These are phyloP conservation scores for Ascobolus immersus DNA, from an alignment of 495 filamentous ascomycete species.

Conservation along the genomic window DNA sequence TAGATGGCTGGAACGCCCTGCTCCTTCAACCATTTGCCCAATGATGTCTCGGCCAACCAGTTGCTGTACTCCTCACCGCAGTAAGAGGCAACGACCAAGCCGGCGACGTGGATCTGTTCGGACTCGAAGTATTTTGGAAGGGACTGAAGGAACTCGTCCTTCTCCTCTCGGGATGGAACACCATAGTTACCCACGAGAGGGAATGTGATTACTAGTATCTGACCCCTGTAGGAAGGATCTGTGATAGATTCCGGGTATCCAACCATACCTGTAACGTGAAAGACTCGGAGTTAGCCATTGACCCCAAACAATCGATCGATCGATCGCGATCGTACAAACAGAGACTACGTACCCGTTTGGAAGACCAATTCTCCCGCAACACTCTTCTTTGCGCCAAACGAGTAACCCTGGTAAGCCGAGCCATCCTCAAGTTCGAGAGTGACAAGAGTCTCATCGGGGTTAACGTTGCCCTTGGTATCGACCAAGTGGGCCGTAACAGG, in stretches of 20 bases:
- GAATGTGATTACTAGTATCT: conserved; percentile 95
- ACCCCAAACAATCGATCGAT: too few relatives aligned
- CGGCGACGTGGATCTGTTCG: conserved; percentile 83
- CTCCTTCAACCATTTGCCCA: conserved; percentile 80
- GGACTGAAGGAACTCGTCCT: conserved; percentile 34
- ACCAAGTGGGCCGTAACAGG: conserved; percentile 30
- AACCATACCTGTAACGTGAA: conserved; percentile 25
- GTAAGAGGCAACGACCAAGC: conserved; percentile 72
- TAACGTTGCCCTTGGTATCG: conserved; percentile 12
- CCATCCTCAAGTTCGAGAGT: conserved; percentile 80
- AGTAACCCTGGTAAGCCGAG: conserved; percentile 67
- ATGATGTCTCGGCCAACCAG: conserved; percentile 89
- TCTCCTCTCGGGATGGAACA: conserved; percentile 59
- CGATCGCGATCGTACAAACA: too few relatives aligned
- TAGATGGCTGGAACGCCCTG: conserved; percentile 92
- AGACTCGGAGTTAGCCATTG: too few relatives aligned
- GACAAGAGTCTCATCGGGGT: conserved; percentile 31
- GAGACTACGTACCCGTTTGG: conserved; percentile 39
- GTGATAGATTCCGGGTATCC: conserved; percentile 97
- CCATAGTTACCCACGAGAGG: conserved; percentile 99
- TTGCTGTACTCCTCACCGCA: conserved; percentile 84
- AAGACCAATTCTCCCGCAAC: conserved; percentile 93
- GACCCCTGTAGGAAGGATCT: conserved; percentile 93
- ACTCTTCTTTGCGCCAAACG: conserved; percentile 82
- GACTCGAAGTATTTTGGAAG: conserved; percentile 65